phyloP scores from a whole-genome alignment of 2,329 filamentous ascomycete species.

The Calonectria honghensis region DNA sequence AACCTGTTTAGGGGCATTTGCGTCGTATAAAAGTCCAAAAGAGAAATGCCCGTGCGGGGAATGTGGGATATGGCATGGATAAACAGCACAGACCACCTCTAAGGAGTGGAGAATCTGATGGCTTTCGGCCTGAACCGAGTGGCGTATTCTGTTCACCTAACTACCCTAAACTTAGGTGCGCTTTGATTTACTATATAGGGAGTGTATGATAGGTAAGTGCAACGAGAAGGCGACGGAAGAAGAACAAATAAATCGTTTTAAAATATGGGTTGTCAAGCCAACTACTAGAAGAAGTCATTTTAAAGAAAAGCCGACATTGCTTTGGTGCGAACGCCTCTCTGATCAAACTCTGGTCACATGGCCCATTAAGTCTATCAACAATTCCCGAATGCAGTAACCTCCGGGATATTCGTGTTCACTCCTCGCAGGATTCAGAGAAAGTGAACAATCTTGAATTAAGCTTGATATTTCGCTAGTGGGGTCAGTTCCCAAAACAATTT shows the following conservation, averaged over 20 bases:
- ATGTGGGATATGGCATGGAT: neutral
- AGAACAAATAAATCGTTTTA: rapidly evolving
- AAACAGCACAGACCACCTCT: neutral
- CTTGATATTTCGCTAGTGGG: neutral
- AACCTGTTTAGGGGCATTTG: neutral
- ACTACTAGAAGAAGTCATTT: neutral
- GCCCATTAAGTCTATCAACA: neutral
- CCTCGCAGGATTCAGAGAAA: too few relatives aligned
- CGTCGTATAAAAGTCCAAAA: neutral
- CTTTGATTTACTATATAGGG: neutral
- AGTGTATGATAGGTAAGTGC: too few relatives aligned
- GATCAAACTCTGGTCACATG: neutral
- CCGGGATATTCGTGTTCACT: neutral
- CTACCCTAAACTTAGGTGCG: too few relatives aligned
- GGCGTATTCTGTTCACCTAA: neutral
- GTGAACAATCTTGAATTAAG: neutral
- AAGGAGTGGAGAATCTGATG: neutral
- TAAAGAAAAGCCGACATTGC: neutral
- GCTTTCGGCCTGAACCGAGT: neutral
- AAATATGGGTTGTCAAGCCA: too few relatives aligned
- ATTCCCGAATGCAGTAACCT: neutral
- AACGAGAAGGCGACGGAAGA: neutral
- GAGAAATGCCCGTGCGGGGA: neutral
- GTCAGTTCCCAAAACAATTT: neutral
- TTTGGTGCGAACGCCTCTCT: neutral